A percentile compares a stretch with the other conserved stretches of the same genome.
Conservation (phyloP, 768 basidiomycete species). For the Mycena galopus region DNA sequence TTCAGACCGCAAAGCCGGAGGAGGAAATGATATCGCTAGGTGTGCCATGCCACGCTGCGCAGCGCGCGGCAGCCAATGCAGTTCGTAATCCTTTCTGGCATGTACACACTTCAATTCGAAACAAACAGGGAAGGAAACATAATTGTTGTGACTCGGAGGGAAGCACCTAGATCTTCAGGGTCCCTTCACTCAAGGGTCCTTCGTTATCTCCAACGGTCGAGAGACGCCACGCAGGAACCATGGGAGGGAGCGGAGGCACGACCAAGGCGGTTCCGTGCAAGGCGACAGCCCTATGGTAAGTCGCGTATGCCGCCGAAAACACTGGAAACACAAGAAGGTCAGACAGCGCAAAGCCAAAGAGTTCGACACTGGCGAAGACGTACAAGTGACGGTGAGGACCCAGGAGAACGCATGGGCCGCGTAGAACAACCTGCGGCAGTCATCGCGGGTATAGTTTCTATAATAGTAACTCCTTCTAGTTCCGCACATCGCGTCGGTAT, state of each 20-base stretch:
- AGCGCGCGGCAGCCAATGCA: too few relatives aligned
- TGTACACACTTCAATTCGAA: neutral
- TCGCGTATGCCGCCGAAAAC: conserved; percentile 17
- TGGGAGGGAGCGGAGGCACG: neutral
- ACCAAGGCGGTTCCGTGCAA: conserved; percentile 17
- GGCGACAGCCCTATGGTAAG: conserved; percentile 11
- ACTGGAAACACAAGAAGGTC: conserved; percentile 9
- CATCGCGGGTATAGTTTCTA: neutral
- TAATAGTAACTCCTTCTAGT: too few relatives aligned
- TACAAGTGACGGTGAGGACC: conserved; percentile 13
- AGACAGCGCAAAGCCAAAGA: neutral
- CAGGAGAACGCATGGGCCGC: conserved; percentile 11
- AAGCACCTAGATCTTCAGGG: conserved; percentile 13
- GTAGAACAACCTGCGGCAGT: conserved; percentile 4
- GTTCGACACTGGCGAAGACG: neutral
- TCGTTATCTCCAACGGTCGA: neutral
- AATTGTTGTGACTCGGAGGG: neutral
- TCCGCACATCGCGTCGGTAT: neutral
- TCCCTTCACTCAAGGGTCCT: neutral
- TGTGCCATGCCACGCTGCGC: too few relatives aligned
- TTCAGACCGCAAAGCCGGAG: too few relatives aligned
- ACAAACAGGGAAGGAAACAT: neutral
- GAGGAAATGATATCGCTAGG: too few relatives aligned
- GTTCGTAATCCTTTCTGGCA: too few relatives aligned
- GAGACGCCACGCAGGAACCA: conserved; percentile 12